Conservation (phyloP, 116 monocot genomes). For the Iris pallida region DNA sequence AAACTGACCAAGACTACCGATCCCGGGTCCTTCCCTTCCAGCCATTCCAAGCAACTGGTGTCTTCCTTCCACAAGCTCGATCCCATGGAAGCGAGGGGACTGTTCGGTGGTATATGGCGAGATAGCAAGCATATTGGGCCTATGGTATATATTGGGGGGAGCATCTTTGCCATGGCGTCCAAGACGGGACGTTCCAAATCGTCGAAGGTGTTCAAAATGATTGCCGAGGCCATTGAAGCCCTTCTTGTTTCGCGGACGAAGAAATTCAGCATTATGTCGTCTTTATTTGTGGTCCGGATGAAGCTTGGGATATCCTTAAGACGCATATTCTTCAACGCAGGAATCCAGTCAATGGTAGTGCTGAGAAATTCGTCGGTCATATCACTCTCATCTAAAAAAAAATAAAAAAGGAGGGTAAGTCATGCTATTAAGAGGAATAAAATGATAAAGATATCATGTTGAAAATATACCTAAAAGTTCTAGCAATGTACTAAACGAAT, state of each 20-base stretch:
- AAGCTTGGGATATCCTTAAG: conserved; percentile 1
- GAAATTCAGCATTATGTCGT: not conserved
- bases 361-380: not conserved
- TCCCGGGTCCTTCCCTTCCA: not conserved
- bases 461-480: too few species aligned
- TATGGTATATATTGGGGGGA: not conserved
- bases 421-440: too few species aligned
- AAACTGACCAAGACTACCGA: conserved; percentile 12
- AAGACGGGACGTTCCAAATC: not conserved
- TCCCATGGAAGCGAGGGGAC: not conserved
- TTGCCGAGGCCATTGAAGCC: not conserved
- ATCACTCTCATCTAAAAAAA: not conserved
- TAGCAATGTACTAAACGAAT: too few species aligned
- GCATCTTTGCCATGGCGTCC: not conserved
- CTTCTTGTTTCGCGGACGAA: not conserved
- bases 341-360: not conserved
- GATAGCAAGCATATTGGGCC: conserved; percentile 1
- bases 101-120: not conserved
- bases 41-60: conserved; percentile 1
- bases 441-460: too few species aligned
- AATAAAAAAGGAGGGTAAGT: conserved; percentile 4
- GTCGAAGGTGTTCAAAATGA: conserved; percentile 9
- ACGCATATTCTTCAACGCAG: not conserved
- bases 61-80: conserved; percentile 22
- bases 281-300: not conserved